A percentile compares a stretch with the other conserved stretches of the same genome.
phyloP scores from a whole-genome alignment of 208 protist species.

The Borovskyia barvae region DNA sequence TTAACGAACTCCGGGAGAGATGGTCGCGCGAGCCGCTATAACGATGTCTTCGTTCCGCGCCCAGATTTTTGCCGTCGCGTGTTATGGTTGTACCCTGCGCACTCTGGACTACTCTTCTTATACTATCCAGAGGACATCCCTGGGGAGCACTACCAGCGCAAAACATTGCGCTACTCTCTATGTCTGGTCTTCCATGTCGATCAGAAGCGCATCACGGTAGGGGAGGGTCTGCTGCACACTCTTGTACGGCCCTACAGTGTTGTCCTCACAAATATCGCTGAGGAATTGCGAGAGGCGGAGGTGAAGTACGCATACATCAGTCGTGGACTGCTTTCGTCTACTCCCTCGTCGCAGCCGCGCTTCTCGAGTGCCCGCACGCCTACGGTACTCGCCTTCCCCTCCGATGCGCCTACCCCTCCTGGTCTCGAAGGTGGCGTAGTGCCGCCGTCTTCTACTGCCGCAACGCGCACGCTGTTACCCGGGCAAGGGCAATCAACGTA shows the following conservation, averaged over 20 bases:
- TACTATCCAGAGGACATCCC: slow-evolving; percentile 86
- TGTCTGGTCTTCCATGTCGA: slow-evolving; percentile 75
- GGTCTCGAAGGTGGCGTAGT: no score
- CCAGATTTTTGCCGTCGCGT: slow-evolving; percentile 79
- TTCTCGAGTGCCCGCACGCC: not conserved
- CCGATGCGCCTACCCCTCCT: no score
- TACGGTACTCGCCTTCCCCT: no score
- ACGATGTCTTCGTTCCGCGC: slow-evolving; percentile 78
- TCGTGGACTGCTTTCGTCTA: slow-evolving; percentile 31
- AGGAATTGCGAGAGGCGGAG: slow-evolving; percentile 74
- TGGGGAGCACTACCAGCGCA: slow-evolving; percentile 76
- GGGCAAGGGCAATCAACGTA: no score
- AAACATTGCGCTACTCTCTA: slow-evolving; percentile 82
- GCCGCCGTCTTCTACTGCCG: no score
- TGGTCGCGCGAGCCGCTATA: slow-evolving; percentile 36
- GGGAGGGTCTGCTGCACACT: slow-evolving; percentile 38
- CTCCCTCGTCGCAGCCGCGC: slow-evolving; percentile 4
- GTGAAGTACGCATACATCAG: slow-evolving; percentile 73
- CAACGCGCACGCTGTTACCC: no score
- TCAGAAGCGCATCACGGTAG: slow-evolving; percentile 47
- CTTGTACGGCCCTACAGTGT: slow-evolving; percentile 73
- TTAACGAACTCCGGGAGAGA: not conserved
- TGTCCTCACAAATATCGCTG: slow-evolving; percentile 70
- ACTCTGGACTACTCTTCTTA: slow-evolving; percentile 67
- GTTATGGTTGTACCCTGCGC: slow-evolving; percentile 64